A percentile compares a stretch with the other conserved stretches of the same genome.
Conservation (phyloP, 2,329 filamentous ascomycete genomes). For the Phaeoacremonium minimum region DNA sequence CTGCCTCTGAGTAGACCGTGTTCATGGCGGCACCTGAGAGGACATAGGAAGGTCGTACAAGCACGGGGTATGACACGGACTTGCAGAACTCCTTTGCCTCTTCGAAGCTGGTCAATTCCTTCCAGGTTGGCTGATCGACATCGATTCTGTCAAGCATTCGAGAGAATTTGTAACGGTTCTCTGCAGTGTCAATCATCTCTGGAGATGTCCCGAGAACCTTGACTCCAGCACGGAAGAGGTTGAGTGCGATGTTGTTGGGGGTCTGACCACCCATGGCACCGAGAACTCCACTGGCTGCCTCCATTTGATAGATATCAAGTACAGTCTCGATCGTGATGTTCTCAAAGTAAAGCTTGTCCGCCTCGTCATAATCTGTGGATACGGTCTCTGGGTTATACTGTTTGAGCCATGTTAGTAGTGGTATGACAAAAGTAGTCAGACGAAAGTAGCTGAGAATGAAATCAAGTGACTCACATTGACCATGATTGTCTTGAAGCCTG, state of each 20-base stretch:
- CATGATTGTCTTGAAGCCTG: constrained; percentile 93
- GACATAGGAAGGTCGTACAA: constrained; percentile 95
- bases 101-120: constrained; percentile 91
- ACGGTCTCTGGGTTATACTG: constrained; percentile 84
- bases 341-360: constrained; percentile 92
- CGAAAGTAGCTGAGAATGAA: constrained; percentile 2
- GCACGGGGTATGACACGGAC: constrained; percentile 84
- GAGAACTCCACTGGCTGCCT: constrained; percentile 77
- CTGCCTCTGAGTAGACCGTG: constrained; percentile 94
- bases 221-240: constrained; percentile 81
- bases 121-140: constrained; percentile 97
- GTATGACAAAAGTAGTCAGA: no score
- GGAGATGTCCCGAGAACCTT: constrained; percentile 93
- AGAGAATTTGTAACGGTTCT: constrained; percentile 98
- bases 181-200: constrained; percentile 97
- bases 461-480: constrained; percentile 51
- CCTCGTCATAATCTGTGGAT: constrained; percentile 88
- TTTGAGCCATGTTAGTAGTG: no score
- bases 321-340: constrained; percentile 88
- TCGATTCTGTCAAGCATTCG: constrained; percentile 93
- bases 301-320: constrained; percentile 88
- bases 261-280: constrained; percentile 97
- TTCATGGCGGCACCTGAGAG: constrained; percentile 98
- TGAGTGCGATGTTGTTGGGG: constrained; percentile 94
- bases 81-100: constrained; percentile 86